Base-by-base conservation (phyloP, 2,329 filamentous ascomycete genomes). In the Nectriaceae sp. region DNA sequence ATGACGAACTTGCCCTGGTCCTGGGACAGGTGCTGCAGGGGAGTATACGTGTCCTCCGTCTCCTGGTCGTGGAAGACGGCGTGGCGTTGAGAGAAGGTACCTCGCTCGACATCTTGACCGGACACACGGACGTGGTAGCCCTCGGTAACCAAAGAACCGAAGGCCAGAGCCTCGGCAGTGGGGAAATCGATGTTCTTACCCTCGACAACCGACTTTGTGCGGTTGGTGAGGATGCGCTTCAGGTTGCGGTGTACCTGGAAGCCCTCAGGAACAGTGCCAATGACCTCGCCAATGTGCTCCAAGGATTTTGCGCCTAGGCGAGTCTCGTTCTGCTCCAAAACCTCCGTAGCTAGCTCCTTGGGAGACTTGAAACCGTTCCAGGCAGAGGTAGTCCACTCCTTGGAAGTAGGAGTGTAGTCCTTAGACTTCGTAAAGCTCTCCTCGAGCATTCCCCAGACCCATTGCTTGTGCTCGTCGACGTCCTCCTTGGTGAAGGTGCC, bases 321-420 rank as follows among this genome's bases (percentile, higher is more conserved):
- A 33, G 94, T 99, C 21, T 90, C 87, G 62, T 90, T 83, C 75
- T 99, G 94, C 42, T 93, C 92, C 43, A 99, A 79, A 39, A 97
- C 85, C 76, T 99, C 94, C 20, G 87, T 94, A 24, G 93, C 92
- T 55, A 99, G 80, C 74, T 99, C 94, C 79, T 97, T 97, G 64
- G 94, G 94, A 24, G 92, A 96, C 78, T 97, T 97, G 85, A 99
- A 97, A 54, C 93, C 93, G 75, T 99, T 96, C 94, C 94, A 99
- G 47, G 94, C 93, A 43, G 92, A 97, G 8, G 94, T 97, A 61
- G 96, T 85, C 94, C 94, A 99, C 75, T 99, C 94, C 76, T 96
- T 96, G 58, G 92, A 89, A 35, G 89, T 95, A 39, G 94, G 90
- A 71, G 93, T 88, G 75, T 99, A 99, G 65, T 99, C 93, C 75